A percentile compares a stretch with the other conserved stretches of the same genome.
These are phyloP conservation scores for Scutellaria minor DNA, from an alignment of 257 asterid species.

Conservation along the genomic window DNA sequence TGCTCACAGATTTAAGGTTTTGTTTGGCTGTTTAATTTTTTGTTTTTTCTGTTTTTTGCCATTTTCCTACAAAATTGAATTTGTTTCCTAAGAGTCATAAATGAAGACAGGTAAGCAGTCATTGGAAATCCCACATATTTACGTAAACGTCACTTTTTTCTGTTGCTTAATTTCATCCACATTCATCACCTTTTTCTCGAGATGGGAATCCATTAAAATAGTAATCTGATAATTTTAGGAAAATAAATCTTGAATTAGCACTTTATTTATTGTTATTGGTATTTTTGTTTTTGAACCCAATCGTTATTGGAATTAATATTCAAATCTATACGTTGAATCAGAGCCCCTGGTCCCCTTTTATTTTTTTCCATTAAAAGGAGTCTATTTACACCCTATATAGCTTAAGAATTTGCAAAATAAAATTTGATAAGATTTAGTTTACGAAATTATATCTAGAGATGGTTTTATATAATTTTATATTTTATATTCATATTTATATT, in stretches of 20 bases:
- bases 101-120: conserved; percentile 17
- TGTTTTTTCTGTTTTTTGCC: background rate
- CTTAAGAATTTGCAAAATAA: too few species aligned
- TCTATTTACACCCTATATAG: too few species aligned
- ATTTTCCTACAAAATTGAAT: background rate
- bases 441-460: too few species aligned
- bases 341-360: too few species aligned
- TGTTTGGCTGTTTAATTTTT: conserved; percentile 28
- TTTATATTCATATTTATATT: too few species aligned
- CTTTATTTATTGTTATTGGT: too few species aligned
- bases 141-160: conserved; percentile 39
- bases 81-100: background rate
- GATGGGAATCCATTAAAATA: conserved; percentile 12
- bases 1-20: conserved; percentile 43
- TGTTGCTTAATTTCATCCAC: background rate
- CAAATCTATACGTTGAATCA: too few species aligned
- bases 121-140: conserved; percentile 36
- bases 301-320: too few species aligned
- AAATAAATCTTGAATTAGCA: background rate
- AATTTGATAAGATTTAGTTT: too few species aligned
- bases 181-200: conserved; percentile 18
- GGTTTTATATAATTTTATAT: too few species aligned
- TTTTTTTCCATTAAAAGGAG: too few species aligned
- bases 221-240: background rate
- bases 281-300: too few species aligned